These are phyloP conservation scores for Auriscalpium vulgare DNA, from an alignment of 768 basidiomycete species.

Conservation along the genomic window DNA sequence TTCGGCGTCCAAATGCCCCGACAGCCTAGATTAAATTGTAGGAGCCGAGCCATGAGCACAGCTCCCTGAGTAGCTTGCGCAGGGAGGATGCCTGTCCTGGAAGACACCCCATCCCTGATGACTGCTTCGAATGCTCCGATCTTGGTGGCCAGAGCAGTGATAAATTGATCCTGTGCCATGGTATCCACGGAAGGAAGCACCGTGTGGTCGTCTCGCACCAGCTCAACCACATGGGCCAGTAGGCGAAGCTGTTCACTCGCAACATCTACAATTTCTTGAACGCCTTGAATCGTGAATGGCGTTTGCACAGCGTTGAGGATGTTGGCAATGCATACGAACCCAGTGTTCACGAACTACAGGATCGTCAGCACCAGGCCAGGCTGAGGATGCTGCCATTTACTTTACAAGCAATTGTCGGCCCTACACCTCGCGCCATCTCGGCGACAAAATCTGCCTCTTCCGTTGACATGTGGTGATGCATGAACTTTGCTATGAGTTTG, in stretches of 20 bases:
- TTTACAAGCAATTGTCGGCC: constrained; percentile 58
- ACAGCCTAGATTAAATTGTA: constrained; percentile 71
- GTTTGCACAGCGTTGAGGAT: constrained; percentile 32
- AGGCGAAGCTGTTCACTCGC: constrained; percentile 61
- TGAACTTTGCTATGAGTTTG: constrained; percentile 56
- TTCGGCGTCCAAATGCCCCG: constrained; percentile 46
- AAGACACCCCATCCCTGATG: constrained; percentile 14
- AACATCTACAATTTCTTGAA: constrained; percentile 28
- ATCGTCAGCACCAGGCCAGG: not conserved
- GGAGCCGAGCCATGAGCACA: constrained; percentile 53
- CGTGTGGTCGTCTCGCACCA: constrained; percentile 40
- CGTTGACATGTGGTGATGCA: constrained; percentile 64
- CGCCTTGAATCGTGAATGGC: constrained; percentile 20
- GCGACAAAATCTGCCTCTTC: constrained; percentile 81
- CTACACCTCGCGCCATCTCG: constrained; percentile 71
- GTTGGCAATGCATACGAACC: constrained; percentile 56
- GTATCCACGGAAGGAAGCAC: constrained; percentile 44
- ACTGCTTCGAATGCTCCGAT: constrained; percentile 31
- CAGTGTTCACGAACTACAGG: constrained; percentile 65
- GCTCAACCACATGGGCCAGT: constrained; percentile 59
- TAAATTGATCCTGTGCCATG: constrained; percentile 49
- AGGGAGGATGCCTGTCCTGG: constrained; percentile 9
- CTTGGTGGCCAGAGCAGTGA: constrained; percentile 39
- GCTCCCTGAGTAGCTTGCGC: constrained; percentile 29
- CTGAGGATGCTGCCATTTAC: constrained; percentile 25